These are phyloP conservation scores for Metarhizium humberi DNA, from an alignment of 2,329 filamentous ascomycete species.

Conservation along the genomic window DNA sequence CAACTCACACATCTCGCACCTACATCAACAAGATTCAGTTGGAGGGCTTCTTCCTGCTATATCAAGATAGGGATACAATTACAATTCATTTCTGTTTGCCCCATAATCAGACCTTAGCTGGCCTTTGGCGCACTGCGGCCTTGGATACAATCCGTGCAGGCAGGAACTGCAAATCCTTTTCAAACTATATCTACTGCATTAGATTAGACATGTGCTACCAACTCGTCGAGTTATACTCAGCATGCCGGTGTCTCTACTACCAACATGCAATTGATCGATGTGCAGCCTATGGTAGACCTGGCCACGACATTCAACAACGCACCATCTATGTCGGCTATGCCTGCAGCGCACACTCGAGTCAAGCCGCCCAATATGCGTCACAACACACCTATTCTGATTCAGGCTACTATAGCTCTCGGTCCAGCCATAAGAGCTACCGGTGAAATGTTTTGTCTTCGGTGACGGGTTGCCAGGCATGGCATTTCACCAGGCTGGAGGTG, in stretches of 20 bases:
- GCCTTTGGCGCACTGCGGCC: background rate
- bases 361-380: conserved; percentile 29
- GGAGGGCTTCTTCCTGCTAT: background rate
- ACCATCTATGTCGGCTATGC: conserved; percentile 77
- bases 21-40: background rate
- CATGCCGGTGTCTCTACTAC: conserved; percentile 83
- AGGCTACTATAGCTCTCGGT: conserved; percentile 42
- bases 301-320: conserved; percentile 63
- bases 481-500: conserved; percentile 27
- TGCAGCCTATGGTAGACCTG: conserved; percentile 61
- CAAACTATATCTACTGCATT: background rate
- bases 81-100: background rate
- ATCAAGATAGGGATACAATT: background rate
- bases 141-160: background rate
- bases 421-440: conserved; percentile 34
- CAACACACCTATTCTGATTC: conserved; percentile 42
- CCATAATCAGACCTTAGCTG: background rate
- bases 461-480: conserved; percentile 33
- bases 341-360: conserved; percentile 37
- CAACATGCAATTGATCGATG: conserved; percentile 80
- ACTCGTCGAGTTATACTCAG: conserved; percentile 75
- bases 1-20: background rate
- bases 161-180: background rate
- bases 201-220: conserved; percentile 68
- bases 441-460: conserved; percentile 47